These are phyloP conservation scores for Trichomonas gallinae DNA, from an alignment of 208 protist species.

Conservation along the genomic window DNA sequence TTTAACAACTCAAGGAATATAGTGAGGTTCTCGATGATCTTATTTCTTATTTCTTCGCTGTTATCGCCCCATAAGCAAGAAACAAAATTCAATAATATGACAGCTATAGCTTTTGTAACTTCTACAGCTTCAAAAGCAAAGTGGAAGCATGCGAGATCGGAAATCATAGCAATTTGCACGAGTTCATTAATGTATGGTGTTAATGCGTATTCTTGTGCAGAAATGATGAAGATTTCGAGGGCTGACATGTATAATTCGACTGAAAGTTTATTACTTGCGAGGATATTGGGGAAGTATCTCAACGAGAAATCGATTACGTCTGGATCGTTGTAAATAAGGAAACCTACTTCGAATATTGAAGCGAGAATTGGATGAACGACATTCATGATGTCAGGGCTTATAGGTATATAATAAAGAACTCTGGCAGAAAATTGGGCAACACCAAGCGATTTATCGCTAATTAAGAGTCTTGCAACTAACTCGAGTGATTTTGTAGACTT, in stretches of 20 bases:
- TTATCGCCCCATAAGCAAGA: neutral
- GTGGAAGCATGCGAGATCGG: neutral
- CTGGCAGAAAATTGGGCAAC: neutral
- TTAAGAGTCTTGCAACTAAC: neutral
- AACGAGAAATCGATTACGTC: neutral
- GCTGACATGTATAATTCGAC: neutral
- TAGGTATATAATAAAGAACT: neutral
- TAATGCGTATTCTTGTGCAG: neutral
- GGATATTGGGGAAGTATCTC: neutral
- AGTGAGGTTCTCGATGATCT: neutral
- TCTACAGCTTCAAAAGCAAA: neutral
- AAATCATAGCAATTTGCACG: neutral
- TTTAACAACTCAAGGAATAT: neutral
- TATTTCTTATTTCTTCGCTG: neutral
- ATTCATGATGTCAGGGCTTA: neutral
- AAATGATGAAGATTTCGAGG: neutral
- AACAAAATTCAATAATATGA: neutral
- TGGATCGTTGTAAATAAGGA: neutral
- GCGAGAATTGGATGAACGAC: neutral
- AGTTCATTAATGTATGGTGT: neutral
- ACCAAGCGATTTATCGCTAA: neutral
- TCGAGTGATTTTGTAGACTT: neutral
- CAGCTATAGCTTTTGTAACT: neutral
- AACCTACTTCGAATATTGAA: neutral
- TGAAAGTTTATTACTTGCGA: neutral